Conservation (phyloP, 495 filamentous ascomycete genomes). For the Xylaria bambusicola region DNA sequence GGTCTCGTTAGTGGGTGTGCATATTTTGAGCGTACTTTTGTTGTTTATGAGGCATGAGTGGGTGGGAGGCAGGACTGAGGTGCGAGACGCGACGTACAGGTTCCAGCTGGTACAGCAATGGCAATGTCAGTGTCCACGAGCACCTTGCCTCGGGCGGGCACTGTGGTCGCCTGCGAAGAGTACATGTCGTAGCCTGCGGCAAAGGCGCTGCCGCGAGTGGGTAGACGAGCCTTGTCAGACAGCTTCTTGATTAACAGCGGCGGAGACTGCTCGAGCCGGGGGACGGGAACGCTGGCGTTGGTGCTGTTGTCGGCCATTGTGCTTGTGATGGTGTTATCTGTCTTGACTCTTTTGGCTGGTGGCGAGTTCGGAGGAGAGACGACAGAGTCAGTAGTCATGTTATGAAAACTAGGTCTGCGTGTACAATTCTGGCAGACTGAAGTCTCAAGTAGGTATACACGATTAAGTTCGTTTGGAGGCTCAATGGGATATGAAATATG, state of each 20-base stretch:
- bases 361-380: slow-evolving; percentile 47
- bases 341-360: slow-evolving; percentile 53
- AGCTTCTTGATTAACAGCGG: slow-evolving; percentile 85
- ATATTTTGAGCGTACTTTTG: too few relatives aligned
- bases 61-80: not conserved
- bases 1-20: slow-evolving; percentile 32
- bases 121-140: slow-evolving; percentile 87
- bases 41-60: too few relatives aligned
- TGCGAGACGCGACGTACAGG: slow-evolving; percentile 73
- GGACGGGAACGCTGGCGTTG: slow-evolving; percentile 40
- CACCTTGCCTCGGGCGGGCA: slow-evolving; percentile 80
- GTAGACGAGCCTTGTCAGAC: slow-evolving; percentile 66
- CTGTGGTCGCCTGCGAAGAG: slow-evolving; percentile 67
- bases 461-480: not conserved
- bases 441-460: not conserved
- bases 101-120: slow-evolving; percentile 83
- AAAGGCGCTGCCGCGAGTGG: slow-evolving; percentile 85
- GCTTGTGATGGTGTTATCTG: slow-evolving; percentile 21
- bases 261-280: slow-evolving; percentile 42
- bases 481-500: too few relatives aligned
- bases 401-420: slow-evolving; percentile 28
- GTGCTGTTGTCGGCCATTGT: slow-evolving; percentile 21
- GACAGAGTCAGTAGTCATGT: slow-evolving; percentile 58
- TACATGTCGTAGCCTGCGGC: slow-evolving; percentile 93
- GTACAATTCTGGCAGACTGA: too few relatives aligned